These are phyloP conservation scores for Quercus bicolor DNA, from an alignment of 306 rosid species.

Conservation along the genomic window DNA sequence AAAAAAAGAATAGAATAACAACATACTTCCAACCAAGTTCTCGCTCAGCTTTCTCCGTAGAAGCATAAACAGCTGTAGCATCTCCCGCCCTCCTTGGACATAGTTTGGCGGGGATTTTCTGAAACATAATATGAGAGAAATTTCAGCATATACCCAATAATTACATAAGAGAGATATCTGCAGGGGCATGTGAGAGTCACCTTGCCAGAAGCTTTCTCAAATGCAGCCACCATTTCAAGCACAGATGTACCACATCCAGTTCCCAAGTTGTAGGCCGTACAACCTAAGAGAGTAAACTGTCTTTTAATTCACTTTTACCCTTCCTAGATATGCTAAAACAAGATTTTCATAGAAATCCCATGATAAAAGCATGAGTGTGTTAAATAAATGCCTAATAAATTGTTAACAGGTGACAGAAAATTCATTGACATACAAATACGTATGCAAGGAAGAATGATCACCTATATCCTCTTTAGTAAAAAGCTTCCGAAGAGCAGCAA, in stretches of 20 bases:
- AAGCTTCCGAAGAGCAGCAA: conserved; percentile 86
- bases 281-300: conserved; percentile 50
- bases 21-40: conserved; percentile 95
- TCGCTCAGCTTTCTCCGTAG: conserved; percentile 71
- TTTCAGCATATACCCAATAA: background rate
- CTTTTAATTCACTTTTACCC: conserved; percentile 16
- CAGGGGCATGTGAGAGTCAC: conserved; percentile 25
- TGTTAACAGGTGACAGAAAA: background rate
- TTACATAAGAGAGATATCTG: background rate
- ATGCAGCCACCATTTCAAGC: conserved; percentile 88
- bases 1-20: conserved; percentile 3
- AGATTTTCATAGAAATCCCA: background rate
- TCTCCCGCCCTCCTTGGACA: conserved; percentile 89
- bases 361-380: conserved; percentile 8
- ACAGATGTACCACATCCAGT: conserved; percentile 92
- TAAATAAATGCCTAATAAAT: background rate
- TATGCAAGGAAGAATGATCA: background rate
- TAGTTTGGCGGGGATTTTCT: conserved; percentile 76
- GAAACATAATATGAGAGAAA: conserved; percentile 5
- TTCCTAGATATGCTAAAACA: background rate
- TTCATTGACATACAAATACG: background rate
- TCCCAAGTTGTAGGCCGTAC: conserved; percentile 84
- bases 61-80: conserved; percentile 89
- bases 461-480: conserved; percentile 63
- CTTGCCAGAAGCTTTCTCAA: conserved; percentile 81